These are phyloP conservation scores for Sequoia sempervirens DNA, from an alignment of 75 land plant genomes.

Conservation along the genomic window DNA sequence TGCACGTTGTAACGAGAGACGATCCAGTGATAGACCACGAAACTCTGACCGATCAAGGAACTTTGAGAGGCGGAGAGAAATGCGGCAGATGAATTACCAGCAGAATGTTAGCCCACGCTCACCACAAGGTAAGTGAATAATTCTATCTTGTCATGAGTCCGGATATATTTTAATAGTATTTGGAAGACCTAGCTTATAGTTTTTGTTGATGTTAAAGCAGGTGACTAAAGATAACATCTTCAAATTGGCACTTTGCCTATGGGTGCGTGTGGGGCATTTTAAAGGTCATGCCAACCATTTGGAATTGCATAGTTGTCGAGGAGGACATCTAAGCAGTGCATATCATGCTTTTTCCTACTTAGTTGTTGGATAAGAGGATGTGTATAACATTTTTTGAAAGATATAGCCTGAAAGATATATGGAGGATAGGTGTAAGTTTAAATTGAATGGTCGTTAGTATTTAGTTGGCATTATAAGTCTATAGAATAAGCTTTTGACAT, in stretches of 20 bases:
- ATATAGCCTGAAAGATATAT: neutral
- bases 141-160: neutral
- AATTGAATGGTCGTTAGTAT: neutral
- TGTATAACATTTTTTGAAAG: neutral
- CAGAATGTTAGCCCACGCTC: neutral
- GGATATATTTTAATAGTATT: neutral
- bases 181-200: neutral
- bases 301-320: neutral
- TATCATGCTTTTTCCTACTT: neutral
- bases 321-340: neutral
- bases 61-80: slow-evolving; percentile 42
- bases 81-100: slow-evolving; percentile 14
- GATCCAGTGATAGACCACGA: slow-evolving; percentile 37
- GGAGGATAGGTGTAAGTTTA: neutral
- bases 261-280: neutral
- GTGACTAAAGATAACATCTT: neutral
- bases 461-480: neutral
- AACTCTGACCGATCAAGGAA: slow-evolving; percentile 31
- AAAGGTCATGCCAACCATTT: neutral
- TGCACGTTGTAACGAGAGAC: slow-evolving; percentile 30
- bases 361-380: neutral
- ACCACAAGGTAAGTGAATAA: neutral
- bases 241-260: neutral
- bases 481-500: neutral
- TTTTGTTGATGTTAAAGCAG: neutral